phyloP scores from a whole-genome alignment of 495 filamentous ascomycete species.

The Aspergillus olivimuriae region DNA sequence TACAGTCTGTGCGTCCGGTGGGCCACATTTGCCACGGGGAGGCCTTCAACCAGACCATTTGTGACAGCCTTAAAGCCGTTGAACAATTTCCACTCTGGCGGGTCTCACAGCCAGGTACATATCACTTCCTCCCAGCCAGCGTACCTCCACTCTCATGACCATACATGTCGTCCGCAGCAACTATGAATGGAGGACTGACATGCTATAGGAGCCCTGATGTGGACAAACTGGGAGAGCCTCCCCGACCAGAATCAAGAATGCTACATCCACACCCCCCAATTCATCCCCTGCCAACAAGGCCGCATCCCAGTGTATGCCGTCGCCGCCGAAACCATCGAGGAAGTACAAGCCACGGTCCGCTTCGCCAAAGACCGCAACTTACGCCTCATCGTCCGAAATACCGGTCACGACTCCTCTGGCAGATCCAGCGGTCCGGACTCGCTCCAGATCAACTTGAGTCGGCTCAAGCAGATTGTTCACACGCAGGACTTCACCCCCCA shows the following conservation, averaged over 20 bases:
- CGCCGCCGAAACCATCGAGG: neutral
- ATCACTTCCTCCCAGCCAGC: neutral
- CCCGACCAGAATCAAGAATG: conserved; percentile 11
- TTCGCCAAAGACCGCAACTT: conserved; percentile 48
- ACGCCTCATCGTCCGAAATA: conserved; percentile 50
- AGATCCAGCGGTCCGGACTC: conserved; percentile 41
- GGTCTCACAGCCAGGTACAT: neutral
- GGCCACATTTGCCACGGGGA: conserved; percentile 11
- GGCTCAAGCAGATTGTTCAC: conserved; percentile 19
- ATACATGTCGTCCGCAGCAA: too few species aligned
- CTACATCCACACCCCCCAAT: conserved; percentile 7
- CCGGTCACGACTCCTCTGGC: conserved; percentile 53
- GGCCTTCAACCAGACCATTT: conserved; percentile 8
- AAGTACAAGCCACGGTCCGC: conserved; percentile 44
- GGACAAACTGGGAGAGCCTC: neutral
- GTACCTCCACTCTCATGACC: neutral
- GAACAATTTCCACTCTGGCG: neutral
- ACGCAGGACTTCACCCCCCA: conserved; percentile 28
- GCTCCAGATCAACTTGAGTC: conserved; percentile 49
- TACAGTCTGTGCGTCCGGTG: conserved; percentile 10
- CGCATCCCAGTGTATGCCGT: conserved; percentile 2
- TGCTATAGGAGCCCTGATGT: neutral
- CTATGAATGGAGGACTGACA: neutral
- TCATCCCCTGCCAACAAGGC: conserved; percentile 6
- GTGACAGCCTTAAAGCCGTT: neutral